phyloP scores from a whole-genome alignment of 1,139 yeast species.

The Lodderomyces metapsilosis region DNA sequence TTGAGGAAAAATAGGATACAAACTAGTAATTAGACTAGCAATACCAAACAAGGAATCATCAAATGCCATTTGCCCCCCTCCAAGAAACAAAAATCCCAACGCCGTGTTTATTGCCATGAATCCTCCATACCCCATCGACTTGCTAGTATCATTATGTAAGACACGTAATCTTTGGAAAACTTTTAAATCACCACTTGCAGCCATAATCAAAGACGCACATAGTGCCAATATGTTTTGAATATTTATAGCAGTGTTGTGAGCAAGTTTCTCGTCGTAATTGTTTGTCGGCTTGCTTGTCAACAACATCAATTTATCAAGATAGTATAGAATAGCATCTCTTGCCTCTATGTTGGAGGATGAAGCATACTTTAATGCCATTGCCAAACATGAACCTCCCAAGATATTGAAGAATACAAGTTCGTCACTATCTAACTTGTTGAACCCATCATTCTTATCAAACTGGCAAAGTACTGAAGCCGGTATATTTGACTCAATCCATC shows the following conservation, averaged over 20 bases:
- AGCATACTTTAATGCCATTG: conserved; percentile 76
- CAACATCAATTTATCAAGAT: conserved; percentile 61
- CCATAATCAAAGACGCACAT: conserved; percentile 73
- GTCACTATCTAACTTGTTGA: conserved; percentile 51
- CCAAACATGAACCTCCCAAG: conserved; percentile 71
- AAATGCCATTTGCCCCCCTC: conserved; percentile 91
- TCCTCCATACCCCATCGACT: conserved; percentile 59
- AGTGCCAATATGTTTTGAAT: conserved; percentile 62
- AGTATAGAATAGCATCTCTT: conserved; percentile 56
- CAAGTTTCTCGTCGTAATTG: conserved; percentile 60
- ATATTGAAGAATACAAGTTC: conserved; percentile 64
- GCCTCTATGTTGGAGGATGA: conserved; percentile 62
- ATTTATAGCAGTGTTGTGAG: conserved; percentile 55
- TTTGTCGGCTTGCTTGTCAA: conserved; percentile 46
- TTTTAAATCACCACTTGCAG: conserved; percentile 88
- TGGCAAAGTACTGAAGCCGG: conserved; percentile 29
- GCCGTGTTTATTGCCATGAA: conserved; percentile 82
- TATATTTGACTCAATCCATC: conserved; percentile 63
- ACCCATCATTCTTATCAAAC: conserved; percentile 14
- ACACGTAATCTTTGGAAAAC: conserved; percentile 71
- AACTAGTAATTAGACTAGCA: conserved; percentile 71
- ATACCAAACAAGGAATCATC: conserved; percentile 63
- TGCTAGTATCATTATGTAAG: conserved; percentile 57
- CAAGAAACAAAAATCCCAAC: conserved; percentile 81
- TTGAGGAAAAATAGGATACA: conserved; percentile 71